These are phyloP conservation scores for Akanthomyces uredinophilus DNA, from an alignment of 2,329 filamentous ascomycete species.

Conservation along the genomic window DNA sequence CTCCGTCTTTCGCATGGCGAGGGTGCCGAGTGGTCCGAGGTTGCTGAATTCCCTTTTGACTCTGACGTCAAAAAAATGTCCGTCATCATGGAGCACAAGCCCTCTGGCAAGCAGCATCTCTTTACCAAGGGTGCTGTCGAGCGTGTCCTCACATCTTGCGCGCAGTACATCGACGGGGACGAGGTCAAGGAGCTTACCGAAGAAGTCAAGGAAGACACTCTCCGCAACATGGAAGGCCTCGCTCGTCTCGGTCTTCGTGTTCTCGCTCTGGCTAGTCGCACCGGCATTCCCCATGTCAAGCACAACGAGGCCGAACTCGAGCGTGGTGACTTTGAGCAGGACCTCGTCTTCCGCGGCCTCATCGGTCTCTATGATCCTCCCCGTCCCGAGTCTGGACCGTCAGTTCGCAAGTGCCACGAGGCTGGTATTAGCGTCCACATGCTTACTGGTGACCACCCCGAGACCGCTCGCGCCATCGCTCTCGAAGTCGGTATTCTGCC, in stretches of 20 bases:
- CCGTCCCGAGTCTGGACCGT: constrained; percentile 58
- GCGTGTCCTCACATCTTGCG: constrained; percentile 60
- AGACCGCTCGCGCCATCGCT: constrained; percentile 61
- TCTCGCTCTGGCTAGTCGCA: constrained; percentile 56
- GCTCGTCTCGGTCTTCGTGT: constrained; percentile 64
- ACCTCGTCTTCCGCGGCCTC: constrained; percentile 62
- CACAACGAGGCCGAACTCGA: constrained; percentile 38
- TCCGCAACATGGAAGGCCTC: constrained; percentile 64
- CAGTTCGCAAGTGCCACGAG: constrained; percentile 52
- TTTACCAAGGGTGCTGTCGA: constrained; percentile 68
- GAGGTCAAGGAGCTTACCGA: constrained; percentile 45
- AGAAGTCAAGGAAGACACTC: constrained; percentile 49
- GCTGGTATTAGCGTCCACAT: constrained; percentile 63
- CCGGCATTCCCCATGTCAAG: constrained; percentile 32
- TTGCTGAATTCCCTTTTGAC: constrained; percentile 69
- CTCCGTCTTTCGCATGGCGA: constrained; percentile 45
- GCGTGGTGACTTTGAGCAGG: constrained; percentile 53
- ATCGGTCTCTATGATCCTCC: constrained; percentile 71
- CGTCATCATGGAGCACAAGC: constrained; percentile 53
- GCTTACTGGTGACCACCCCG: constrained; percentile 65
- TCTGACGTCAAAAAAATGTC: constrained; percentile 74
- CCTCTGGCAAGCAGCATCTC: constrained; percentile 38
- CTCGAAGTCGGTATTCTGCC: constrained; percentile 59
- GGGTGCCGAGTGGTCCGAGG: constrained; percentile 48
- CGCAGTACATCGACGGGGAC: constrained; percentile 40